Conservation (phyloP, 345 rosid species). For the Eucalyptus erythrocorys region DNA sequence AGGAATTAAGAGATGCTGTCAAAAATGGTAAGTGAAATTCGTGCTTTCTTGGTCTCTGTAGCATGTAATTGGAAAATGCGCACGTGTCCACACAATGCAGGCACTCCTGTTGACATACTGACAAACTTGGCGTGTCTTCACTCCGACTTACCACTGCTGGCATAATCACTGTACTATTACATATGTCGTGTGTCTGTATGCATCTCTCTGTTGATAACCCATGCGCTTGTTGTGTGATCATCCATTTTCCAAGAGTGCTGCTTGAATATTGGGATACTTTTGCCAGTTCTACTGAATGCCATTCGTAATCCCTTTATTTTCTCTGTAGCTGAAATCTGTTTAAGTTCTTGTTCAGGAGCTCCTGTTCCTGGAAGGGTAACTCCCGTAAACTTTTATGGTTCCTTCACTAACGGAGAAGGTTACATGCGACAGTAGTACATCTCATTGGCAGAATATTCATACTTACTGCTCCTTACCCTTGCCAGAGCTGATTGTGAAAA, state of each 20-base stretch:
- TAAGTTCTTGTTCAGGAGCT: not conserved
- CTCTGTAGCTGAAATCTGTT: not conserved
- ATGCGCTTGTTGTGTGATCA: not conserved
- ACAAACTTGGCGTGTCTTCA: not conserved
- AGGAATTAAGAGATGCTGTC: not conserved
- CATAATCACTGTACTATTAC: not conserved
- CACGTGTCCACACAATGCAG: not conserved
- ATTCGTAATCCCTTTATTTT: not conserved
- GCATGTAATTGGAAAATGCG: not conserved
- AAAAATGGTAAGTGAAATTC: conserved; percentile 3
- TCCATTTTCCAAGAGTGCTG: not conserved
- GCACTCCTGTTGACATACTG: not conserved
- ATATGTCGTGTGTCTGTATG: not conserved
- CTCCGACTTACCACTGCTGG: not conserved
- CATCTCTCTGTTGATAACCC: not conserved
- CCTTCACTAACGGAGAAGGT: not conserved
- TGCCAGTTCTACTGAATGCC: not conserved
- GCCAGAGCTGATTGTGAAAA: not conserved
- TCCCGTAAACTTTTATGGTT: not conserved
- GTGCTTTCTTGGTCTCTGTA: not conserved
- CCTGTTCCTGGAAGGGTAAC: not conserved
- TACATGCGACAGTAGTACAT: not conserved
- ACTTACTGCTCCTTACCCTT: not conserved
- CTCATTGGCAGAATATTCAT: not conserved
- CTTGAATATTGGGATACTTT: not conserved